Evolutionary conservation across 2,329 filamentous ascomycete genomes (phyloP).

Genomic region (Phaeosphaeriaceae sp.): DNA sequence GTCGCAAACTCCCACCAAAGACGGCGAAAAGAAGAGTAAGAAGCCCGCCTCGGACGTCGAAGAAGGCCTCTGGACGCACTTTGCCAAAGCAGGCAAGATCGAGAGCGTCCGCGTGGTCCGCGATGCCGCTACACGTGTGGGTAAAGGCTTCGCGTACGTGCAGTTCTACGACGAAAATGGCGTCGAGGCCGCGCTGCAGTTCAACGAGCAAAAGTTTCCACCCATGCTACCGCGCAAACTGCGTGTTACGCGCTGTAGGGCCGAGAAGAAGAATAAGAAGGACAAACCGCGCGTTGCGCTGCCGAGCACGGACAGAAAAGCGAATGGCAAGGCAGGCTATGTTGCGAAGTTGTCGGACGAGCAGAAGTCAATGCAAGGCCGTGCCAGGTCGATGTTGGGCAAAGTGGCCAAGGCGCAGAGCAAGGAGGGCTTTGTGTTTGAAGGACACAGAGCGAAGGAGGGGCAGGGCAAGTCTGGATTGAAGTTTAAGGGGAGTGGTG

Average conservation of each 20-base stretch:
- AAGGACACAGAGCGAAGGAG: constrained; percentile 75
- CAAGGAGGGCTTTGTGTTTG: constrained; percentile 78
- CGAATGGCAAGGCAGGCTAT: constrained; percentile 60
- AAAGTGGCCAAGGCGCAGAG: constrained; percentile 69
- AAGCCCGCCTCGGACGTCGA: constrained; percentile 84
- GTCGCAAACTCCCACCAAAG: constrained; percentile 68
- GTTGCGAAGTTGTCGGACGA: constrained; percentile 74
- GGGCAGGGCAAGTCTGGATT: constrained; percentile 70
- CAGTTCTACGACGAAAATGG: constrained; percentile 88
- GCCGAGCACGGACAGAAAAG: constrained; percentile 35
- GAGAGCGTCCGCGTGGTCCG: constrained; percentile 93
- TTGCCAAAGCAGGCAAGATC: constrained; percentile 78
- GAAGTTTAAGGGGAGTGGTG: constrained; percentile 60
- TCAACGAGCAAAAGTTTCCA: constrained; percentile 90
- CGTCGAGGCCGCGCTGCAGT: constrained; percentile 88
- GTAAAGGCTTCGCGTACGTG: constrained; percentile 97
- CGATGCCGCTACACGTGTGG: constrained; percentile 87
- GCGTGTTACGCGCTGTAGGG: constrained; percentile 86
- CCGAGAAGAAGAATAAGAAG: constrained; percentile 53
- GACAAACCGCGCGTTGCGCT: constrained; percentile 36
- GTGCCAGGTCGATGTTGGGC: constrained; percentile 76
- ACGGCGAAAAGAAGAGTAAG: constrained; percentile 71
- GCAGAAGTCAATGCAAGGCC: constrained; percentile 74
- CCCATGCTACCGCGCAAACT: constrained; percentile 90
- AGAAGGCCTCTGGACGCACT: constrained; percentile 88